Evolutionary conservation across 768 basidiomycete species (phyloP), one percentile per base, ranked within the genome.

Genomic region (Inosperma sp.): DNA sequence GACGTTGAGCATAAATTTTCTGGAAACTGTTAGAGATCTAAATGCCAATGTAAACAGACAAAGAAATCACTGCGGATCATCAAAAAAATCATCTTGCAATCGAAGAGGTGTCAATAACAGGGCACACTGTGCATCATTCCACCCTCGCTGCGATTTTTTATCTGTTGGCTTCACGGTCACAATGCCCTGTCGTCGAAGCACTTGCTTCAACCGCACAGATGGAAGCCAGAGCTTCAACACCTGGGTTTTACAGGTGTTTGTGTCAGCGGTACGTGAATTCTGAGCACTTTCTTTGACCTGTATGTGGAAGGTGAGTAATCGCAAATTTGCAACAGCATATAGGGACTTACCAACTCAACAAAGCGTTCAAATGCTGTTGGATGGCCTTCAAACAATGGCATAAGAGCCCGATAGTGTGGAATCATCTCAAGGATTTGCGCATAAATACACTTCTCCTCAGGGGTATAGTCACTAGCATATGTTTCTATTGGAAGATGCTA

Each of bases 81-180:
- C 22, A 17, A 48, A 36, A 48, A 48, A 17, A 10, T 48, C 34
- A 17, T 36, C 31, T 26, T 35, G 34, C 21, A 48, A 23, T 3
- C 34, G 31, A 34, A 27, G 46, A 12, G 33, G 46, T 5, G 19
- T 13, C 8, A 47, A 26, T 13, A 19, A 21, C 2, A 36, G 22
- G n/a, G 46, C 29, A 23, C 46, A 47, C 19, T 33, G 46, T 3
- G 33, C 21, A 36, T 47, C 46, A 5, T 47, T 47, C 33, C 46
- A 47, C 10, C 46, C 46, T 19, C 33, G 46, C 8, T 22, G 25
- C n/a, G 33, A 23, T 7, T 47, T 47, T 9, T 33, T 33, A 22
- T 47, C 41, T 5, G 25, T 42, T 16, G 22, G 25, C 25, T 16
- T 42, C 41, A 42, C 31, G 22, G 16, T 23, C 22, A 19, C 10